A percentile compares a stretch with the other conserved stretches of the same genome.
Evolutionary conservation across 345 rosid species (phyloP).

Genomic region (Cardamine occulta): DNA sequence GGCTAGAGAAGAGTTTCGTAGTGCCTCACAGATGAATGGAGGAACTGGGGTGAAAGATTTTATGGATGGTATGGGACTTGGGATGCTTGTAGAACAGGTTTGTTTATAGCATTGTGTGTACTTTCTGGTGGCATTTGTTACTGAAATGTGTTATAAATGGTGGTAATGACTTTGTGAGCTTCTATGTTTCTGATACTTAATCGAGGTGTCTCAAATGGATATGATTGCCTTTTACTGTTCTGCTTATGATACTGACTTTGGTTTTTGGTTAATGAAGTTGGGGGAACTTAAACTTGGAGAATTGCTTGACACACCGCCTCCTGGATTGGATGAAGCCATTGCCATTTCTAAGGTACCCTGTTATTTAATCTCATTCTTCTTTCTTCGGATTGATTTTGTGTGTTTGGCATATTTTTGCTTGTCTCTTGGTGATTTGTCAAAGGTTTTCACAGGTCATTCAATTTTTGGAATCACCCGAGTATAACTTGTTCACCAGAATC

Average conservation of each 20-base stretch:
- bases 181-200: constrained; percentile 14
- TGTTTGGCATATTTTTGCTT: constrained; percentile 5
- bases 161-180: neutral
- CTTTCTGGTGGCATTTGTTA: neutral
- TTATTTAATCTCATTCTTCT: constrained; percentile 18
- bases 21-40: constrained; percentile 65
- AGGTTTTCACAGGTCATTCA: constrained; percentile 77
- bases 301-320: constrained; percentile 97
- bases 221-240: neutral
- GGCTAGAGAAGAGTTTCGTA: constrained; percentile 92
- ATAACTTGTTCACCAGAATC: constrained; percentile 88
- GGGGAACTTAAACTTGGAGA: constrained; percentile 95
- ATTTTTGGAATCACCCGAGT: constrained; percentile 90
- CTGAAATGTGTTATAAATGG: neutral
- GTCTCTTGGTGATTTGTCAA: constrained; percentile 38
- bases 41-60: constrained; percentile 92
- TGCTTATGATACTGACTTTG: neutral
- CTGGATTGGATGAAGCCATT: constrained; percentile 97
- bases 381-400: constrained; percentile 6
- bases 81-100: constrained; percentile 93
- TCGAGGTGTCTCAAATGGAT: neutral
- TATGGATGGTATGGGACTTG: constrained; percentile 99
- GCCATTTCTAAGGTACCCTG: constrained; percentile 84
- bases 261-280: constrained; percentile 52
- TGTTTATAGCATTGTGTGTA: constrained; percentile 21